Percentiles rank a stretch among this genome's conserved stretches.
phyloP scores from a whole-genome alignment of 768 basidiomycete species.

The Hericium coralloides region DNA sequence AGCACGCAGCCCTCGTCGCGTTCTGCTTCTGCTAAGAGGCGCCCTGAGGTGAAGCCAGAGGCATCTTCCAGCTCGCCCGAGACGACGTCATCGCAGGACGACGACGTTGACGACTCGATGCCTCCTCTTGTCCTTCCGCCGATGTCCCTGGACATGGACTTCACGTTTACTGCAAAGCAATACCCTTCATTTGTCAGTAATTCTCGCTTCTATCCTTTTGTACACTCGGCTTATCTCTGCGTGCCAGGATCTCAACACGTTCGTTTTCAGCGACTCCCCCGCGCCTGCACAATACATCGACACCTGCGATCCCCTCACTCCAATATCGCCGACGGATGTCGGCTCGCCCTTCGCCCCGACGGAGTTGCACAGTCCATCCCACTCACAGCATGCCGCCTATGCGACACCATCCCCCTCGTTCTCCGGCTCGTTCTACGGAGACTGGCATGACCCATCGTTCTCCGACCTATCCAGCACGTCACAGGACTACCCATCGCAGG shows the following conservation, averaged over 20 bases:
- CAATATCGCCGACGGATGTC: neutral
- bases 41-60: neutral
- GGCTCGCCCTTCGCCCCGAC: conserved; percentile 2
- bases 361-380: conserved; percentile 1
- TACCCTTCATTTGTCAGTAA: conserved; percentile 14
- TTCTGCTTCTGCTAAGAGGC: neutral
- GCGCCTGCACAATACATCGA: conserved; percentile 9
- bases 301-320: conserved; percentile 13
- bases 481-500: neutral
- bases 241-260: conserved; percentile 11
- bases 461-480: conserved; percentile 10
- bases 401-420: conserved; percentile 1
- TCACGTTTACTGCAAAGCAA: conserved; percentile 3
- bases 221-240: neutral
- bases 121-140: conserved; percentile 13
- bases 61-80: neutral
- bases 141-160: neutral
- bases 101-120: conserved; percentile 8
- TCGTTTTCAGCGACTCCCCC: conserved; percentile 12
- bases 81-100: neutral
- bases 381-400: neutral
- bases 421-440: conserved; percentile 8
- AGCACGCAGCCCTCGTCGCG: conserved; percentile 10
- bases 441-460: conserved; percentile 4
- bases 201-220: neutral